These are phyloP conservation scores for Arthrobotrys entomopaga DNA, from an alignment of 2,329 filamentous ascomycete genomes.

Conservation along the genomic window DNA sequence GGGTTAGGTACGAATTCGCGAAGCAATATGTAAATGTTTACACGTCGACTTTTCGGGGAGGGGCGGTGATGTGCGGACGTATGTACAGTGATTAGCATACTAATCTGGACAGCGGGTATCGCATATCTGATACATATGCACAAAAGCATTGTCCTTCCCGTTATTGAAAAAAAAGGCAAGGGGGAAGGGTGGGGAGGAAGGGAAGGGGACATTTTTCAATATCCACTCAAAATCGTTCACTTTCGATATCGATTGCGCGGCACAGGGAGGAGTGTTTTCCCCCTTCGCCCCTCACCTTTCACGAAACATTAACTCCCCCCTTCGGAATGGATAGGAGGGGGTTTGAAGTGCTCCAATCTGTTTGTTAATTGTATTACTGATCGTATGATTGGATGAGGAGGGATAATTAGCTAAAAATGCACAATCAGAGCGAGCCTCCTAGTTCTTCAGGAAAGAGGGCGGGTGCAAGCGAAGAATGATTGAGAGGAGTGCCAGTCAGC, in stretches of 20 bases:
- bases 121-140: conserved; percentile 1
- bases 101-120: conserved; percentile 1
- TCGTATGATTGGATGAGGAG: conserved; percentile 39
- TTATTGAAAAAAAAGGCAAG: conserved; percentile 9
- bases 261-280: conserved; percentile 1
- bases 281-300: not conserved
- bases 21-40: too few relatives aligned
- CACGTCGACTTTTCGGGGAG: too few relatives aligned
- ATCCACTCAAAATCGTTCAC: not conserved
- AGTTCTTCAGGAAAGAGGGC: conserved; percentile 8
- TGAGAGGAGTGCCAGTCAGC: conserved; percentile 24
- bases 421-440: conserved; percentile 14
- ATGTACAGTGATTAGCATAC: not conserved
- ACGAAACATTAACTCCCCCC: conserved; percentile 3
- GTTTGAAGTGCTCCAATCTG: conserved; percentile 4
- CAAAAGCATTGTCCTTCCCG: conserved; percentile 11
- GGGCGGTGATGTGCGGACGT: too few relatives aligned
- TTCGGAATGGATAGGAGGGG: conserved; percentile 37
- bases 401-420: conserved; percentile 2
- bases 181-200: conserved; percentile 18
- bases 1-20: not conserved
- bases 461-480: conserved; percentile 27
- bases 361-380: conserved; percentile 30
- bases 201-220: conserved; percentile 9
- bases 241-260: conserved; percentile 43